Percentiles rank a stretch among this genome's conserved stretches.
These are phyloP conservation scores for Wickerhamiella spandovensis DNA, from an alignment of 805 yeast species.

Conservation along the genomic window DNA sequence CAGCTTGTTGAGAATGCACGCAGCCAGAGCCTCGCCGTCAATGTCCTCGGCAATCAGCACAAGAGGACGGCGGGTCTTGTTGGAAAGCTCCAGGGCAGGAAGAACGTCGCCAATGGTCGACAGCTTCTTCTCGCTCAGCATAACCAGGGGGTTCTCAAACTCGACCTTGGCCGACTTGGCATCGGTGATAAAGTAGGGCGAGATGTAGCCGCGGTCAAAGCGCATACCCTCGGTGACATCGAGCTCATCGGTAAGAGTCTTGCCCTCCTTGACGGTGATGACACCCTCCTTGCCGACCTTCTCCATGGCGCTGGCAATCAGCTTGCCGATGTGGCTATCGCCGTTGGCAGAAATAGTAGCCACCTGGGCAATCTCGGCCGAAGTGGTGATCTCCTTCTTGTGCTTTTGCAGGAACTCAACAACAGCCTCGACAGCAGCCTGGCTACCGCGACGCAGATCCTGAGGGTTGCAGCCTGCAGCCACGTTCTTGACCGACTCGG, in stretches of 20 bases:
- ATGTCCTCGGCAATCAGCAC: slow-evolving; percentile 89
- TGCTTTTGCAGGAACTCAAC: slow-evolving; percentile 69
- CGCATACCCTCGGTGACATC: slow-evolving; percentile 98
- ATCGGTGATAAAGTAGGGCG: slow-evolving; percentile 93
- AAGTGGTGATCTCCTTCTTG: slow-evolving; percentile 86
- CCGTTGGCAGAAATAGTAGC: slow-evolving; percentile 98
- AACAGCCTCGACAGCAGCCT: slow-evolving; percentile 90
- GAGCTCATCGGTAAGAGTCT: slow-evolving; percentile 89
- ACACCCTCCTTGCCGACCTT: slow-evolving; percentile 99
- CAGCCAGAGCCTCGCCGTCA: slow-evolving; percentile 97
- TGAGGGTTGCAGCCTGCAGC: slow-evolving; percentile 99
- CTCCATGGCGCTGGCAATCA: slow-evolving; percentile 93
- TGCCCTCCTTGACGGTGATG: slow-evolving; percentile 93
- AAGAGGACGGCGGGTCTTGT: slow-evolving; percentile 85
- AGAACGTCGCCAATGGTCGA: slow-evolving; percentile 79
- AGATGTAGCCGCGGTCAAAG: slow-evolving; percentile 93
- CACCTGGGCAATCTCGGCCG: slow-evolving; percentile 93
- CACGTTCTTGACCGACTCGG: slow-evolving; percentile 90
- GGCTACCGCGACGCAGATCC: slow-evolving; percentile 95
- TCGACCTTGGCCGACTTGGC: slow-evolving; percentile 86
- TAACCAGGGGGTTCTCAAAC: slow-evolving; percentile 80
- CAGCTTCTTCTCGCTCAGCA: slow-evolving; percentile 86
- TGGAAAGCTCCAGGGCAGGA: slow-evolving; percentile 86
- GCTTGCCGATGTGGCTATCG: slow-evolving; percentile 78
- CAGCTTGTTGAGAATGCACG: slow-evolving; percentile 90